Conservation (phyloP, 441 rosid genomes). For the Syzygium malaccense region DNA sequence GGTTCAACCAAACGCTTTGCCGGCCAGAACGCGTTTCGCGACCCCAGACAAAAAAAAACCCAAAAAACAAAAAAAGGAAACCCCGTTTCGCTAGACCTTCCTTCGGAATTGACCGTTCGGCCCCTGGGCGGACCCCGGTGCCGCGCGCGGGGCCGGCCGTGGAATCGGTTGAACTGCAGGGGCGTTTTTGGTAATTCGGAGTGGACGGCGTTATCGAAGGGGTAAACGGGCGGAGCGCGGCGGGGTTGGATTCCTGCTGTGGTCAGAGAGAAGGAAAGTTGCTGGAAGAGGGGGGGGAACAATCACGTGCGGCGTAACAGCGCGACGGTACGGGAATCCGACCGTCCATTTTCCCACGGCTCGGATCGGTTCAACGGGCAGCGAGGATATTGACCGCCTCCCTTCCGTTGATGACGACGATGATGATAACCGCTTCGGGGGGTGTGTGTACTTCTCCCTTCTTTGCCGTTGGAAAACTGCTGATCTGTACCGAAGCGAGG, state of each 20-base stretch:
- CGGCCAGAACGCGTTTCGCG: conserved; percentile 73
- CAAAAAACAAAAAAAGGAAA: fast-evolving
- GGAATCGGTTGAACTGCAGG: neutral
- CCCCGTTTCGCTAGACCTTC: conserved; percentile 25
- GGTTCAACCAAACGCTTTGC: conserved; percentile 91
- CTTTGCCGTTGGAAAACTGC: neutral
- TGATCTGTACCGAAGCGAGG: conserved; percentile 8
- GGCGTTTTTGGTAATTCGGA: conserved; percentile 24
- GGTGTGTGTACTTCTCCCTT: neutral
- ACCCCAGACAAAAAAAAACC: neutral
- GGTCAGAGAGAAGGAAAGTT: conserved; percentile 20
- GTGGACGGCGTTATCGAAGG: conserved; percentile 16
- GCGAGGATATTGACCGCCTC: neutral
- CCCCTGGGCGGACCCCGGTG: conserved; percentile 1
- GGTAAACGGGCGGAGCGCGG: neutral
- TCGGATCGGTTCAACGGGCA: neutral
- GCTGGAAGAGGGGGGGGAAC: conserved; percentile 8
- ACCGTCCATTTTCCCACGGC: conserved; percentile 1
- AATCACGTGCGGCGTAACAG: conserved; percentile 20
- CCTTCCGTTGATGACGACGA: neutral
- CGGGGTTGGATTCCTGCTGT: neutral
- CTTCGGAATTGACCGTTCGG: neutral
- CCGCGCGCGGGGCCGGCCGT: no score
- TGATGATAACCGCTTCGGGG: neutral
- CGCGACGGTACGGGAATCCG: neutral